Conservation (phyloP, 495 filamentous ascomycete species). For the Geoglossum glabrum region DNA sequence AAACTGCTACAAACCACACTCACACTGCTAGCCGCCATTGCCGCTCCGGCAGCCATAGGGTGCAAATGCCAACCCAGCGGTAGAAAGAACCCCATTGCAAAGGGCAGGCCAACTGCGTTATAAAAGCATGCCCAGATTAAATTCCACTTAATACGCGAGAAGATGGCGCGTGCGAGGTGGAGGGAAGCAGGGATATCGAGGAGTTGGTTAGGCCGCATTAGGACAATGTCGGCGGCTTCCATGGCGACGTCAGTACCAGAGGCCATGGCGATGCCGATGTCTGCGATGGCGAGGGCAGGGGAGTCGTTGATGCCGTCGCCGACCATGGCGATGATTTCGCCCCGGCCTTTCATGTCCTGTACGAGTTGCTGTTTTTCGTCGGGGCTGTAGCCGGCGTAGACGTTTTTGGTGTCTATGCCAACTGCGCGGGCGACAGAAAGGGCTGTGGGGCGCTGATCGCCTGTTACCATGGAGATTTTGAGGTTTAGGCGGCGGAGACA, state of each 20-base stretch:
- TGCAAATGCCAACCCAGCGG: constrained; percentile 75
- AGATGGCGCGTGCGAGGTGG: constrained; percentile 65
- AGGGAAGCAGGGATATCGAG: constrained; percentile 79
- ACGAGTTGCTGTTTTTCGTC: constrained; percentile 78
- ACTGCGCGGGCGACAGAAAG: constrained; percentile 62
- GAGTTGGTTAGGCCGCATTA: constrained; percentile 82
- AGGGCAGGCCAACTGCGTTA: constrained; percentile 80
- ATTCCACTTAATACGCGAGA: constrained; percentile 84
- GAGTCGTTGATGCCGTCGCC: constrained; percentile 99
- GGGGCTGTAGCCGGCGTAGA: constrained; percentile 68
- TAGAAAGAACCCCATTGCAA: constrained; percentile 90
- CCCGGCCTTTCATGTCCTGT: constrained; percentile 44
- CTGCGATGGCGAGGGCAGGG: constrained; percentile 77
- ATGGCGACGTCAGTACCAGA: constrained; percentile 93
- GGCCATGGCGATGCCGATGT: constrained; percentile 80
- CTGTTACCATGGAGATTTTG: constrained; percentile 77
- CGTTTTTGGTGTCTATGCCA: constrained; percentile 52
- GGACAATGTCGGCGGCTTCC: constrained; percentile 89
- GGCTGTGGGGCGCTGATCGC: constrained; percentile 70
- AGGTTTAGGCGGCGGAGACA: constrained; percentile 71
- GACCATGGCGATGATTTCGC: constrained; percentile 82
- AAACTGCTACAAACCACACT: constrained; percentile 75
- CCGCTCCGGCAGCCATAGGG: constrained; percentile 83
- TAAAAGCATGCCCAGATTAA: constrained; percentile 81
- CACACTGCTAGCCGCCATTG: constrained; percentile 81